Conservation (phyloP, 345 rosid species). For the Populus deltoides region DNA sequence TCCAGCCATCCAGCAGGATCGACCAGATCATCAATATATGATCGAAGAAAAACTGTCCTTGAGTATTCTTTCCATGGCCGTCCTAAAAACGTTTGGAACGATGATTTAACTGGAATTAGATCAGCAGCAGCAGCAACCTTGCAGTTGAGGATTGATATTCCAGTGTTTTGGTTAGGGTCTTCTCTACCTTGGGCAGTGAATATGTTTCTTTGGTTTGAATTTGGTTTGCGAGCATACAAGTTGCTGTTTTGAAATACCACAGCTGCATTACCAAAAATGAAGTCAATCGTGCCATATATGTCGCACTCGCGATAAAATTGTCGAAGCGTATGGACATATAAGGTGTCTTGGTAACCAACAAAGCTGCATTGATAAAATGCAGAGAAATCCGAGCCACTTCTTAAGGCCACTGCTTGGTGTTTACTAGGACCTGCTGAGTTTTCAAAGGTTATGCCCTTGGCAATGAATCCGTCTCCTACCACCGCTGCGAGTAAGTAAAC, state of each 20-base stretch:
- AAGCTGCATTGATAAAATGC: constrained; percentile 73
- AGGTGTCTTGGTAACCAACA: constrained; percentile 74
- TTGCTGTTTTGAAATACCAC: constrained; percentile 67
- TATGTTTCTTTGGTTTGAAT: constrained; percentile 43
- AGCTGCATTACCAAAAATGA: constrained; percentile 71
- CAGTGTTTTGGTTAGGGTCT: constrained; percentile 53
- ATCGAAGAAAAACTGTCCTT: constrained; percentile 54
- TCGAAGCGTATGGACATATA: constrained; percentile 59
- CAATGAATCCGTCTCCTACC: constrained; percentile 69
- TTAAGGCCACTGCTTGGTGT: constrained; percentile 84
- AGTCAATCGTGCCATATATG: constrained; percentile 71
- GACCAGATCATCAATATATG: constrained; percentile 56
- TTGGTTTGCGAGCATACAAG: constrained; percentile 71
- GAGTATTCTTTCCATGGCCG: constrained; percentile 82
- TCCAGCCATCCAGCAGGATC: constrained; percentile 78
- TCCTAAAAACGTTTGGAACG: constrained; percentile 56
- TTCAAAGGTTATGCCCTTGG: constrained; percentile 68
- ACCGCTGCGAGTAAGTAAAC: constrained; percentile 42
- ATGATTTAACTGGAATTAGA: constrained; percentile 46
- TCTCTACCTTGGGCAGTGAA: constrained; percentile 76
- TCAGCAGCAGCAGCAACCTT: constrained; percentile 66
- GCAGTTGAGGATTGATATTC: constrained; percentile 58
- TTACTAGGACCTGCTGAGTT: constrained; percentile 74
- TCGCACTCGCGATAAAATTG: constrained; percentile 81
- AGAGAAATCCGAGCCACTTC: constrained; percentile 65